Evolutionary conservation across 1,284 basidiomycete species (phyloP).

Genomic region (Cystobasidium slooffiae): DNA sequence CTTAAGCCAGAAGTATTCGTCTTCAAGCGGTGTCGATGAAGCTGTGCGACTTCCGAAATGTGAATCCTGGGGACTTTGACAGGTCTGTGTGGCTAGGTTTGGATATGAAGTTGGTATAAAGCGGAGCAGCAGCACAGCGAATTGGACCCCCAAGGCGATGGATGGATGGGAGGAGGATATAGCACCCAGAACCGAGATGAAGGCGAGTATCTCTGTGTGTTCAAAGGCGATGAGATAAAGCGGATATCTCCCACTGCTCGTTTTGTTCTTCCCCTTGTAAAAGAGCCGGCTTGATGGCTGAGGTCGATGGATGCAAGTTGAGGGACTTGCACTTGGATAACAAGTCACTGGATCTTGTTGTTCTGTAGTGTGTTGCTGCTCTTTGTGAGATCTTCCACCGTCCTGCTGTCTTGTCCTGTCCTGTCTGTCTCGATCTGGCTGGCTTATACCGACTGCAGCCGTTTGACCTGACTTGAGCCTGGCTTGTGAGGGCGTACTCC

Average conservation of each 20-base stretch:
- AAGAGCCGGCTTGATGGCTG: background rate
- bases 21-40: background rate
- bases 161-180: background rate
- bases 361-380: too few relatives aligned
- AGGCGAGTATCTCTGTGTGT: background rate
- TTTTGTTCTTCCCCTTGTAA: slow-evolving; percentile 1
- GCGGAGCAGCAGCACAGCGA: slow-evolving; percentile 3
- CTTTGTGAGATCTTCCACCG: too few relatives aligned
- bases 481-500: too few relatives aligned
- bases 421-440: too few relatives aligned
- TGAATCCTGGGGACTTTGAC: background rate
- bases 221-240: slow-evolving; percentile 4
- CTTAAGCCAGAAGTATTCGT: too few relatives aligned
- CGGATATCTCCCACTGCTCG: slow-evolving; percentile 5
- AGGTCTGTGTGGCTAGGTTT: slow-evolving; percentile 10
- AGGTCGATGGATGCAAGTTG: background rate
- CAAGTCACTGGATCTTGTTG: background rate
- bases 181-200: background rate
- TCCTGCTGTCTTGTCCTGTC: too few relatives aligned
- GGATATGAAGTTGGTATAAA: background rate
- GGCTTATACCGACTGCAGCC: too few relatives aligned
- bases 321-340: background rate
- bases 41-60: background rate
- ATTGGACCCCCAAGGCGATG: background rate
- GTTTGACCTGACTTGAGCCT: too few relatives aligned